Conservation (phyloP, 2,329 filamentous ascomycete species). For the Pyrenochaeta sp. region DNA sequence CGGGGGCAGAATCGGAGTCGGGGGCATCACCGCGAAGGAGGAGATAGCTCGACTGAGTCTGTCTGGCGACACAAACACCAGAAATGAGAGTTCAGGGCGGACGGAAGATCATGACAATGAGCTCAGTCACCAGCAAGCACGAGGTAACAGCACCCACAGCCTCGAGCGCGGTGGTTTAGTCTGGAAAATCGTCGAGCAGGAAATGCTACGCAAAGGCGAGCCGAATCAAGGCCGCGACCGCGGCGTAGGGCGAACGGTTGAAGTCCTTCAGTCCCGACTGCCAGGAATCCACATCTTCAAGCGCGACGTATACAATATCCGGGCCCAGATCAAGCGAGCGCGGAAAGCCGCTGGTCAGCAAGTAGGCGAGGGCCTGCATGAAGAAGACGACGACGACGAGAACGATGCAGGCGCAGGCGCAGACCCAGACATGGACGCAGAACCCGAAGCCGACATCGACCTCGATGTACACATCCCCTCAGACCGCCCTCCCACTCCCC, state of each 20-base stretch:
- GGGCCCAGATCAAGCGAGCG: conserved; percentile 42
- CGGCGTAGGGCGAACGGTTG: conserved; percentile 41
- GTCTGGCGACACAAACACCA: conserved; percentile 1
- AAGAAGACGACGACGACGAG: conserved; percentile 8
- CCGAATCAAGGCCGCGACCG: conserved; percentile 37
- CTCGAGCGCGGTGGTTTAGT: conserved; percentile 39
- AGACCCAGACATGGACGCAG: too few relatives aligned
- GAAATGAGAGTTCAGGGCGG: conserved; percentile 8
- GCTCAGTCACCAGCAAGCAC: conserved; percentile 6
- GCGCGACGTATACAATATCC: conserved; percentile 46
- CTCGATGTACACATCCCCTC: neutral
- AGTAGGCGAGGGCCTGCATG: conserved; percentile 28
- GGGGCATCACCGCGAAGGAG: conserved; percentile 42
- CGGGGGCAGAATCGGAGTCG: conserved; percentile 36
- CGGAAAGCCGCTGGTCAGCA: conserved; percentile 38
- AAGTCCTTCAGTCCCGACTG: conserved; percentile 35
- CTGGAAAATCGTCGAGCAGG: conserved; percentile 46
- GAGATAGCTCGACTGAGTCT: conserved; percentile 23
- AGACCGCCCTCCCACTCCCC: too few relatives aligned
- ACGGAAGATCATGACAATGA: conserved; percentile 9
- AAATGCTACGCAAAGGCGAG: conserved; percentile 40
- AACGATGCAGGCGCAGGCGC: too few relatives aligned
- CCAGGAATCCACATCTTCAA: conserved; percentile 47
- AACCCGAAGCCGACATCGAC: neutral
- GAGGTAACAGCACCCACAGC: conserved; percentile 33